phyloP scores from a whole-genome alignment of 1,139 yeast genomes.

The Candida sp. region DNA sequence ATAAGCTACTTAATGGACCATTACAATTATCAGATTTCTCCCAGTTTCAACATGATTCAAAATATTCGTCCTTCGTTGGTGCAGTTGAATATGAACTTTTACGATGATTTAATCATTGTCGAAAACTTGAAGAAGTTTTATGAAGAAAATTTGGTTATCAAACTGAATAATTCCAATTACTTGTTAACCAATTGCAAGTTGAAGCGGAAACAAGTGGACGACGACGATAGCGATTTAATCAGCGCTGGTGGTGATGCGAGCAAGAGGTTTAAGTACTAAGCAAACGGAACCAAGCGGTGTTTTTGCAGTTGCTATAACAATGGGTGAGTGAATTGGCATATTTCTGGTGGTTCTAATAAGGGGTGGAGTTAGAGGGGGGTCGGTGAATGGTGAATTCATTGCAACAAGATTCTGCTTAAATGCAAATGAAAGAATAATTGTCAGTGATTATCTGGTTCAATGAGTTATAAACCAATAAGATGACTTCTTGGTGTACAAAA shows the following conservation, averaged over 20 bases:
- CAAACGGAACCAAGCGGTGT: not conserved
- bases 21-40: slow-evolving; percentile 32
- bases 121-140: slow-evolving; percentile 40
- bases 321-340: too few relatives aligned
- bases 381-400: too few relatives aligned
- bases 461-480: too few relatives aligned
- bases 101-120: slow-evolving; percentile 39
- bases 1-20: slow-evolving; percentile 42
- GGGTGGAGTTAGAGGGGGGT: too few relatives aligned
- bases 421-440: too few relatives aligned
- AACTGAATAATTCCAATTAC: slow-evolving; percentile 21
- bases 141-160: slow-evolving; percentile 30
- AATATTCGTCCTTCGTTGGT: slow-evolving; percentile 15
- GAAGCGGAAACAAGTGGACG: slow-evolving; percentile 28
- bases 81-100: slow-evolving; percentile 28
- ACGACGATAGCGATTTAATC: slow-evolving; percentile 6
- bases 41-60: slow-evolving; percentile 19
- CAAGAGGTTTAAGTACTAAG: slow-evolving; percentile 1
- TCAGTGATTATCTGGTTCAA: too few relatives aligned
- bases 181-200: slow-evolving; percentile 31
- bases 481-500: too few relatives aligned
- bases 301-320: not conserved
- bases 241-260: slow-evolving; percentile 2
- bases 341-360: too few relatives aligned
- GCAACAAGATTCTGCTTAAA: too few relatives aligned